These are phyloP conservation scores for Acanthochlamys bracteata DNA, from an alignment of 106 monocot genomes.

Conservation along the genomic window DNA sequence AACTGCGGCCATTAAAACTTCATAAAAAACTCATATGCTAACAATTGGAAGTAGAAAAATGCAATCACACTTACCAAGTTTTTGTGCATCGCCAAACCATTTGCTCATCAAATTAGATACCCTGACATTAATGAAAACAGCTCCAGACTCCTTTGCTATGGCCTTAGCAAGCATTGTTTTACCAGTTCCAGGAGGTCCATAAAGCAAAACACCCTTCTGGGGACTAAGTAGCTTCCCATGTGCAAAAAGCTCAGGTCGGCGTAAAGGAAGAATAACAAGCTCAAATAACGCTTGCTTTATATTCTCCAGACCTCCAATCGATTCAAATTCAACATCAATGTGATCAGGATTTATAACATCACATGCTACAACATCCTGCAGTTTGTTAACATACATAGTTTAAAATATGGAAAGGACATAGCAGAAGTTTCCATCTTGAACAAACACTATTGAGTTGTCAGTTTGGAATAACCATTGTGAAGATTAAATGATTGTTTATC, in stretches of 20 bases:
- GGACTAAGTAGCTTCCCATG: conserved; percentile 92
- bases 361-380: conserved; percentile 92
- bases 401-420: no score
- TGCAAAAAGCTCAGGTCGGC: conserved; percentile 78
- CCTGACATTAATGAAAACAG: conserved; percentile 95
- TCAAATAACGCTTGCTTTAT: conserved; percentile 77
- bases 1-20: no score
- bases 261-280: conserved; percentile 84
- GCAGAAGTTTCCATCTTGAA: no score
- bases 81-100: conserved; percentile 99
- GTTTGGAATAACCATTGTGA: no score
- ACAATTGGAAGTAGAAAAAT: not conserved
- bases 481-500: no score
- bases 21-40: not conserved
- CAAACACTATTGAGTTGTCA: no score
- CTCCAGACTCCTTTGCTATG: conserved; percentile 89
- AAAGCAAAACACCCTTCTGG: conserved; percentile 86
- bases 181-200: conserved; percentile 94
- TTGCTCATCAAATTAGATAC: conserved; percentile 97
- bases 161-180: conserved; percentile 99
- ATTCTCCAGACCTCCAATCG: conserved; percentile 78
- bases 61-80: conserved; percentile 57
- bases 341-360: conserved; percentile 96
- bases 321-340: conserved; percentile 86
- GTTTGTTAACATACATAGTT: conserved; percentile 2